Percentiles rank a stretch among this genome's conserved stretches.
These are phyloP conservation scores for Fraxinus greggii DNA, from an alignment of 305 asterid genomes.

Conservation along the genomic window DNA sequence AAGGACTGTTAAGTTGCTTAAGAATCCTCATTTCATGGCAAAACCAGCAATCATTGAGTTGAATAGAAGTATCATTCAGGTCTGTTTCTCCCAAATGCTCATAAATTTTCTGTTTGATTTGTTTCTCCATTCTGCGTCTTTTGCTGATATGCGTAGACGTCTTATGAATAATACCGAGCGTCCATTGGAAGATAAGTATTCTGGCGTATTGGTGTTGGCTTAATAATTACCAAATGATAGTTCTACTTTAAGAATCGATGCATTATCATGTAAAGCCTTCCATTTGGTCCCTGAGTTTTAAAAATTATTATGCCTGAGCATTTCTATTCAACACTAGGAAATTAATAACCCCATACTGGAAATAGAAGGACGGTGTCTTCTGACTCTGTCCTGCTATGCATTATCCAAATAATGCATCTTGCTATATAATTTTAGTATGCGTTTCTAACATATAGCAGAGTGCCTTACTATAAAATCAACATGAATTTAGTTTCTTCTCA, in stretches of 20 bases:
- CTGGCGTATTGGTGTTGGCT: not conserved
- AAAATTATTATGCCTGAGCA: not conserved
- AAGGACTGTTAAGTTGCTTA: constrained; percentile 75
- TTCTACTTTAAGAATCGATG: not conserved
- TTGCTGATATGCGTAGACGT: not conserved
- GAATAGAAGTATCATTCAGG: constrained; percentile 91
- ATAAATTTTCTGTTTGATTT: not conserved
- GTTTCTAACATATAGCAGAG: not conserved
- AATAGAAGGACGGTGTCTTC: not conserved
- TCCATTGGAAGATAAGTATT: not conserved
- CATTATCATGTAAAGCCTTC: constrained; percentile 1
- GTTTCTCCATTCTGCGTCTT: constrained; percentile 14
- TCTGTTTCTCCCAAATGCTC: constrained; percentile 28
- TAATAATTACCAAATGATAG: not conserved
- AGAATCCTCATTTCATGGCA: constrained; percentile 94
- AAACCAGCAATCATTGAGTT: constrained; percentile 90
- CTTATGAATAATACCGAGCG: constrained; percentile 1
- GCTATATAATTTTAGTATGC: not conserved
- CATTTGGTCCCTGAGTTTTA: not conserved
- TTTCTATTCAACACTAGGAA: constrained; percentile 14
- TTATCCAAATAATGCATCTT: constrained; percentile 12
- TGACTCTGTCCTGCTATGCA: not conserved
- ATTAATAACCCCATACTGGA: constrained; percentile 9
- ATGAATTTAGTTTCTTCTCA: constrained; percentile 19
- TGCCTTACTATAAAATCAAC: not conserved